Evolutionary conservation across 129 eudicot genomes (phyloP), one percentile per base, ranked within the genome.

Genomic region (Sambucus nigra): DNA sequence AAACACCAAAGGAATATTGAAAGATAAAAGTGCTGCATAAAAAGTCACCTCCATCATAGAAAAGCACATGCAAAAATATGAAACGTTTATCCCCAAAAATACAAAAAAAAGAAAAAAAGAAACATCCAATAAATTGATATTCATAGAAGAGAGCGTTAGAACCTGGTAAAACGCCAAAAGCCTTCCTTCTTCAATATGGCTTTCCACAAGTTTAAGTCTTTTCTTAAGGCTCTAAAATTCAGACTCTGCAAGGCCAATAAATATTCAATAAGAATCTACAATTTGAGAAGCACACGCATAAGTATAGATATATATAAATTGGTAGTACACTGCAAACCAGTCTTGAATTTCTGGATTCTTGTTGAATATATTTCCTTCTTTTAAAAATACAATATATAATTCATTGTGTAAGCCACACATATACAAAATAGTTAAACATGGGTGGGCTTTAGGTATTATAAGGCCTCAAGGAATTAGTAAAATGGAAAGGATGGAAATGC

Each of bases 131-230:
- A 23, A n/a, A n/a, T n/a, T n/a, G n/a, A n/a, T n/a, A n/a, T 18
- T 48, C 24, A 62, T 35, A 52, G 54, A 41, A 21, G 27, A 48
- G 58, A 57, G 65, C 51, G 53, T 45, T 4, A 44, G 12, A 46
- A 86, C 95, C 88, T 91, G 99, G 76, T 91, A 91, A 39, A 79
- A 55, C 8, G 78, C 40, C 84, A 91, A 79, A 39, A 91, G 76
- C 69, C 99, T 76, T 63, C 99, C 99, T 28, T 95, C 99, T 86
- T 91, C 99, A 76, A 91, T 75, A 75, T 85, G 99, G 64, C 84
- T 87, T 76, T 82, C 95, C n/a, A 84, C 94, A 59, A 69, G 57
- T 80, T 68, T 73, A 49, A 82, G 77, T 51, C 82, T 73, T 67
- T 61, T 66, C 73, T 82, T 82, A 44, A 81, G 79, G 41, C 59